Base-by-base conservation (phyloP, 2,329 filamentous ascomycete species). In the Monosporascus ibericus region DNA sequence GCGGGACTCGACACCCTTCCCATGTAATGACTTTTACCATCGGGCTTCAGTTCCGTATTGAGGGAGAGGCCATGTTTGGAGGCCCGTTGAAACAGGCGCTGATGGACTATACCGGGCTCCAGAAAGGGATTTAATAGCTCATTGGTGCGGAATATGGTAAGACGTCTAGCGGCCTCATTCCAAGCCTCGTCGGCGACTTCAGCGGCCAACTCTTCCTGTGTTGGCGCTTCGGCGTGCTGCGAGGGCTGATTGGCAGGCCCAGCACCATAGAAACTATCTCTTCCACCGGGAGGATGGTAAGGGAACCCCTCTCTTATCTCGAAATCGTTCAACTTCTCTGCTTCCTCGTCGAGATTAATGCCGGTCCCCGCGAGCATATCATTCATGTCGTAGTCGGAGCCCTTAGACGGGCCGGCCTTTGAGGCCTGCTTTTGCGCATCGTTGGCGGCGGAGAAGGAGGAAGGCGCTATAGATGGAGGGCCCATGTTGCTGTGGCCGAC, bases 361-460 rank as follows among this genome's bases (percentile, higher is more conserved):
- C 90, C 91, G 17, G 90, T 92, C 18, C 88, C 89, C 18, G 86
- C 86, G 51, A 96, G 72, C 48, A 91, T 88, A 71, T 96, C 92
- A 58, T 87, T 89, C 46, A 92, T 80, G 63, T 95, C 90, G 61
- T 92, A 84, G 52, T 81, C 74, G 52, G 77, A 76, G 51, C 79
- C 78, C 58, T 84, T 90, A 14, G 80, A 77, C 44, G 83, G 80
- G 58, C 76, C 75, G 53, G 76, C 82, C 63, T 80, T 82, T 62
- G 79, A 84, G 62, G 80, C 83, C 82, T 85, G 46, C 66, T 62
- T 52, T 70, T 74, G 9, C 62, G 60, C 34, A 62, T 70, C 58
- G 63, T 66, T 52, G 48, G 57, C 27, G 40, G 18, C 38, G 44
- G 54, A 59, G 39, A 60, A 59, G 18, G 62, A 58, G 20, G 60